phyloP scores from a whole-genome alignment of 768 basidiomycete species.

The Rhodocollybia butyracea region DNA sequence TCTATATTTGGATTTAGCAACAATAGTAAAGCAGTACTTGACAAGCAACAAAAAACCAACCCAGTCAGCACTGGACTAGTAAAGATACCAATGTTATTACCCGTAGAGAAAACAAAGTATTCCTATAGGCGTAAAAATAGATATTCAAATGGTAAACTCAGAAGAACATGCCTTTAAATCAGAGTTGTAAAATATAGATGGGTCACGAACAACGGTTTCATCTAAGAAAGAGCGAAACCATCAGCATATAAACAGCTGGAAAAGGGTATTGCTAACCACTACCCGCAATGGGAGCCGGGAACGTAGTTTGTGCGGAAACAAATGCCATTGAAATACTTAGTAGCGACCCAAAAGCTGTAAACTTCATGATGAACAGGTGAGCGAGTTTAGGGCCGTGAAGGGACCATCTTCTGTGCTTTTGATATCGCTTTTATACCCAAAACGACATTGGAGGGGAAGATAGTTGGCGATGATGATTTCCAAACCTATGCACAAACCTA shows the following conservation, averaged over 20 bases:
- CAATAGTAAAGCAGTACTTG: background rate
- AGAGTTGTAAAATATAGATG: conserved; percentile 3
- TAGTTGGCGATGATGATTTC: too few relatives aligned
- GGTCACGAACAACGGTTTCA: conserved; percentile 1
- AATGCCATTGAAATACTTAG: background rate
- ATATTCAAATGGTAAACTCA: background rate
- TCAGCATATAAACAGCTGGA: too few relatives aligned
- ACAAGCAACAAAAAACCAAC: background rate
- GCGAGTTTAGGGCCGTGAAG: too few relatives aligned
- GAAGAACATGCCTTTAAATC: background rate
- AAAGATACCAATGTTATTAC: background rate
- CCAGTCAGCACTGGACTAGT: background rate
- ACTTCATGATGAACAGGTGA: too few relatives aligned
- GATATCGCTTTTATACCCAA: too few relatives aligned
- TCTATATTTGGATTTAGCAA: background rate
- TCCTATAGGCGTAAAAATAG: background rate
- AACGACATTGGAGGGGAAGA: too few relatives aligned
- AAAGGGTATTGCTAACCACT: background rate
- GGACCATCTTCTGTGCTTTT: too few relatives aligned
- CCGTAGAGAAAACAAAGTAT: conserved; percentile 4
- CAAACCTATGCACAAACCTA: too few relatives aligned
- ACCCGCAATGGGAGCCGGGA: background rate
- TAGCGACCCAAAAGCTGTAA: background rate
- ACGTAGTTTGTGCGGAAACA: background rate
- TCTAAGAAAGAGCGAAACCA: background rate